These are phyloP conservation scores for Aegilops longissima DNA, from an alignment of 176 grass and related monocot species.

Conservation along the genomic window DNA sequence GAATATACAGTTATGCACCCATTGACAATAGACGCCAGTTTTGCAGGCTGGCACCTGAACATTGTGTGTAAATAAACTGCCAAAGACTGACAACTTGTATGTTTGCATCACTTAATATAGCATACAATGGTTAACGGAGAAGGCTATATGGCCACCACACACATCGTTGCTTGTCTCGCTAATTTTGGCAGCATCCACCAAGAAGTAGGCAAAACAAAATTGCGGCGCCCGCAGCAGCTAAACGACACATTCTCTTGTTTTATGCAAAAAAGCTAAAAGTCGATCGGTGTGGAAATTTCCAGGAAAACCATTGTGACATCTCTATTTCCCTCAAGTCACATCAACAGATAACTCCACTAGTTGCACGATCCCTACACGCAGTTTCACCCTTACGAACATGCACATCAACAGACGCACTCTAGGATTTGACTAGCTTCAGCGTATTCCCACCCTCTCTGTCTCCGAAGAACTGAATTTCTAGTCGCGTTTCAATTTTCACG, in stretches of 20 bases:
- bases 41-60: too few relatives aligned
- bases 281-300: neutral
- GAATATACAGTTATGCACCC: neutral
- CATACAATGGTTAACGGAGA: neutral
- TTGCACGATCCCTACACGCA: neutral
- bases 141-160: neutral
- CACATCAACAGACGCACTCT: neutral
- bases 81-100: neutral
- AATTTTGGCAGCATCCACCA: neutral
- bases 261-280: too few relatives aligned
- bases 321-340: neutral
- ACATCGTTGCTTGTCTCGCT: neutral
- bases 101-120: neutral
- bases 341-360: neutral
- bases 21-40: neutral
- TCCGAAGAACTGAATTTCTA: neutral
- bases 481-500: neutral
- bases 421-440: neutral
- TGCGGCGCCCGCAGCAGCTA: neutral
- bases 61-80: neutral
- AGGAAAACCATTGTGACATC: neutral
- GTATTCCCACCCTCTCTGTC: neutral
- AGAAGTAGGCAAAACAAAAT: neutral
- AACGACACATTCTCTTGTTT: too few relatives aligned
- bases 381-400: neutral